These are phyloP conservation scores for Fusarium oligoseptatum DNA, from an alignment of 2,329 filamentous ascomycete species.

Conservation along the genomic window DNA sequence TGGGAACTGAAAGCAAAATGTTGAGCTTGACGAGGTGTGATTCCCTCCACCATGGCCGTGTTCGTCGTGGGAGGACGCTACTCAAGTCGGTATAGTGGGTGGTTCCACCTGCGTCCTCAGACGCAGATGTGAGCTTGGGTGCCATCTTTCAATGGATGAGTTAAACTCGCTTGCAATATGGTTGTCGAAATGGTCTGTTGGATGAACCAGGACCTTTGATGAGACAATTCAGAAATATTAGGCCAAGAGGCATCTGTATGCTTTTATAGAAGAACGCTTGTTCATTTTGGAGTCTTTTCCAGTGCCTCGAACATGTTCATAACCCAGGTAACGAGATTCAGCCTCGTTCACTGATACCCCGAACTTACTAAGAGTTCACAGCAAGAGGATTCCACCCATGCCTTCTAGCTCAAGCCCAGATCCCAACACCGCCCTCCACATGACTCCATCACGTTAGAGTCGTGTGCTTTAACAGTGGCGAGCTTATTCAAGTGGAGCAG, in stretches of 20 bases:
- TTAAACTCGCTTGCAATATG: neutral
- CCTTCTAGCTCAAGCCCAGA: neutral
- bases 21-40: conserved; percentile 3
- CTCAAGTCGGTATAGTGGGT: neutral
- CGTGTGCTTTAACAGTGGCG: neutral
- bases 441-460: neutral
- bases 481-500: neutral
- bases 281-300: neutral
- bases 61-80: neutral
- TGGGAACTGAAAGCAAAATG: neutral
- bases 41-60: neutral
- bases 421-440: neutral
- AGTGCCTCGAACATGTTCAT: neutral
- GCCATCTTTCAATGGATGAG: neutral
- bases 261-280: neutral
- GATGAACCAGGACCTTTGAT: neutral
- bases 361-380: neutral
- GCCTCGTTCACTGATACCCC: neutral
- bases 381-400: neutral
- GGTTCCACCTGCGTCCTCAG: neutral
- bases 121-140: neutral
- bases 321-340: neutral
- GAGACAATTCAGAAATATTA: neutral
- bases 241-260: neutral
- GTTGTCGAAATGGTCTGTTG: neutral